These are phyloP conservation scores for Posidonia oceanica DNA, from an alignment of 116 monocot genomes.

Conservation along the genomic window DNA sequence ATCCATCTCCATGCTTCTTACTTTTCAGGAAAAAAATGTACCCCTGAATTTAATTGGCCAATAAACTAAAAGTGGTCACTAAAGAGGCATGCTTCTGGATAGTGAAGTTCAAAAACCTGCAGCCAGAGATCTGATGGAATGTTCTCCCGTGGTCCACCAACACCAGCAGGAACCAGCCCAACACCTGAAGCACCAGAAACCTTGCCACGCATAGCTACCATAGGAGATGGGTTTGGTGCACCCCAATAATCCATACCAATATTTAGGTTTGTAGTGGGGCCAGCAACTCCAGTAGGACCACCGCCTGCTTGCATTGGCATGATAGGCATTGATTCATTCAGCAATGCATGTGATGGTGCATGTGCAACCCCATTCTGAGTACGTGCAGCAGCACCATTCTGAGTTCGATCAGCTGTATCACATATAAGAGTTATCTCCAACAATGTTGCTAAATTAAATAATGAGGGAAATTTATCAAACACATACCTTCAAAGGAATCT, in stretches of 20 bases:
- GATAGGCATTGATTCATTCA: conserved; percentile 34
- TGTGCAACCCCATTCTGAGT: conserved; percentile 56
- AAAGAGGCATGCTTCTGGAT: too few relatives aligned
- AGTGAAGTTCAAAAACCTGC: conserved; percentile 24
- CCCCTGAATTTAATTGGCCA: too few relatives aligned
- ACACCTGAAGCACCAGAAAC: conserved; percentile 33
- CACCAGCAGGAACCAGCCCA: conserved; percentile 38
- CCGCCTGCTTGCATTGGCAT: conserved; percentile 36
- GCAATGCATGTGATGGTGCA: conserved; percentile 21
- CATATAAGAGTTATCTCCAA: neutral
- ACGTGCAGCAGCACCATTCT: conserved; percentile 33
- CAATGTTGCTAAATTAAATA: neutral
- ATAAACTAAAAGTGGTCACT: too few relatives aligned
- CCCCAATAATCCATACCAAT: conserved; percentile 97
- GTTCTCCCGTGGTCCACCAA: conserved; percentile 17
- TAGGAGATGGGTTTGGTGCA: conserved; percentile 37
- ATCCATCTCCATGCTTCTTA: too few relatives aligned
- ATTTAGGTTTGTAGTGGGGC: conserved; percentile 80
- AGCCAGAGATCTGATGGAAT: conserved; percentile 56
- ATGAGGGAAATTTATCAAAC: conserved; percentile 1
- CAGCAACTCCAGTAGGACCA: conserved; percentile 23
- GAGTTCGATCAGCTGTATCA: conserved; percentile 22
- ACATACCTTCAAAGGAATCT: conserved; percentile 50
- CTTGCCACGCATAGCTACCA: conserved; percentile 50
- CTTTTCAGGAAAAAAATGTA: too few relatives aligned